Evolutionary conservation across 225 moss, liverwort and hornwort genomes (phyloP).

Genomic region (Pseudoscleropodium purum): DNA sequence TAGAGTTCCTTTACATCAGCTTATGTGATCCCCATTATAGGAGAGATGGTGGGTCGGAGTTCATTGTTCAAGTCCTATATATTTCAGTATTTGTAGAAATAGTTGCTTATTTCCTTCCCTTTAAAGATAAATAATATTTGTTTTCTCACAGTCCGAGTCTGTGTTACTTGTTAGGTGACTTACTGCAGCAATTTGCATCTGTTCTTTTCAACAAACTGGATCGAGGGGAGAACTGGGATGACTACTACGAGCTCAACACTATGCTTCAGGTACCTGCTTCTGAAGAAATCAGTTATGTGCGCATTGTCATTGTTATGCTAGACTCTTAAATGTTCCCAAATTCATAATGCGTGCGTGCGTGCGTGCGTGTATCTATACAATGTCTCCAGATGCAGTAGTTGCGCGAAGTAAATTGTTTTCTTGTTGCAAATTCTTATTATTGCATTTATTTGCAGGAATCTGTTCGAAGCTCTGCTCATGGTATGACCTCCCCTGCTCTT

Average conservation of each 20-base stretch:
- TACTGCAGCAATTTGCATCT: constrained; percentile 93
- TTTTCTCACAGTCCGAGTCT: not conserved
- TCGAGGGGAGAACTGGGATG: constrained; percentile 98
- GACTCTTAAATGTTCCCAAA: not conserved
- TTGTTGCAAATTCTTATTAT: not conserved
- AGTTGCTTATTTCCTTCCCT: not conserved
- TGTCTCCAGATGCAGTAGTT: not conserved
- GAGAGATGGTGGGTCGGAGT: not conserved
- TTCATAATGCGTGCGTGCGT: not conserved
- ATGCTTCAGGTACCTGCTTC: constrained; percentile 73
- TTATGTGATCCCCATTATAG: not conserved
- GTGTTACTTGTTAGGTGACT: constrained; percentile 52
- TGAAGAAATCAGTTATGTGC: not conserved
- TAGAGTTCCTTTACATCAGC: constrained; percentile 19
- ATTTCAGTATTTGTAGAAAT: not conserved
- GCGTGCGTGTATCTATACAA: not conserved
- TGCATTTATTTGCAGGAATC: constrained; percentile 61
- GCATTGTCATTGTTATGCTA: not conserved
- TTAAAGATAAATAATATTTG: not conserved
- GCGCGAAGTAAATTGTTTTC: not conserved
- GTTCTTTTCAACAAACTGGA: constrained; percentile 97
- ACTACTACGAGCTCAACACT: constrained; percentile 95
- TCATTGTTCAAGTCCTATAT: not conserved
- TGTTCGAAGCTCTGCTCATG: constrained; percentile 89
- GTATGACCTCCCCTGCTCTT: constrained; percentile 70